Conservation (phyloP, 2,329 filamentous ascomycete genomes). For the Xylaria sp. region DNA sequence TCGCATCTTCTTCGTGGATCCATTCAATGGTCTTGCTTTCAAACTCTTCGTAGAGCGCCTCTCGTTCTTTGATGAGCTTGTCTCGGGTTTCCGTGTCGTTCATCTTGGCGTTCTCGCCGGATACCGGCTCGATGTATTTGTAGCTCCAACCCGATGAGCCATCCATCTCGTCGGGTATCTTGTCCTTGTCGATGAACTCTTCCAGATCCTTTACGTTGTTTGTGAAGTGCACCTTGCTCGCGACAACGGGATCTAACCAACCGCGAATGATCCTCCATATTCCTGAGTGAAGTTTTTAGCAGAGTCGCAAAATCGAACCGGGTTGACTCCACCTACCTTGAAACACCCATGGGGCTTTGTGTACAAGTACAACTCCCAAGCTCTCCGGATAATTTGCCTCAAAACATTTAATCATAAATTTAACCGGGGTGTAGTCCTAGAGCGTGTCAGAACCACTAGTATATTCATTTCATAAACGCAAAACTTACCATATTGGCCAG, state of each 20-base stretch:
- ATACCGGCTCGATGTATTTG: slow-evolving; percentile 78
- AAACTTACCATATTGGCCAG: slow-evolving; percentile 86
- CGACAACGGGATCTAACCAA: slow-evolving; percentile 97
- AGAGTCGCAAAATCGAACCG: slow-evolving; percentile 48
- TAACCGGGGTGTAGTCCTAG: slow-evolving; percentile 91
- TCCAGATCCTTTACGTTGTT: slow-evolving; percentile 82
- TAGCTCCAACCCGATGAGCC: slow-evolving; percentile 89
- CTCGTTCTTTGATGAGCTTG: slow-evolving; percentile 70
- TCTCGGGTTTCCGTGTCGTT: slow-evolving; percentile 71
- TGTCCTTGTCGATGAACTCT: slow-evolving; percentile 74
- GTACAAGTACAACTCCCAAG: slow-evolving; percentile 87
- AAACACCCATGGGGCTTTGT: slow-evolving; percentile 97
- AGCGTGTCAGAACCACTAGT: slow-evolving; percentile 36
- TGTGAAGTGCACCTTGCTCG: slow-evolving; percentile 92
- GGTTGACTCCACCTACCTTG: slow-evolving; percentile 68
- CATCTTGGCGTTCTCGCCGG: slow-evolving; percentile 81
- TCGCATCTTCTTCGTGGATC: slow-evolving; percentile 66
- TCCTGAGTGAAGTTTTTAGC: slow-evolving; percentile 57
- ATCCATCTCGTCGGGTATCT: slow-evolving; percentile 84
- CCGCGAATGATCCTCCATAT: slow-evolving; percentile 96
- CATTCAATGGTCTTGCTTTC: slow-evolving; percentile 80
- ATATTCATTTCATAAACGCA: not conserved
- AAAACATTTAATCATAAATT: slow-evolving; percentile 99
- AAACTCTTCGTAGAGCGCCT: slow-evolving; percentile 74
- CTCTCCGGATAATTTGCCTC: slow-evolving; percentile 98